Percentiles rank a stretch among this genome's conserved stretches.
Evolutionary conservation across 768 basidiomycete species (phyloP).

Genomic region (Russula ochroleuca): DNA sequence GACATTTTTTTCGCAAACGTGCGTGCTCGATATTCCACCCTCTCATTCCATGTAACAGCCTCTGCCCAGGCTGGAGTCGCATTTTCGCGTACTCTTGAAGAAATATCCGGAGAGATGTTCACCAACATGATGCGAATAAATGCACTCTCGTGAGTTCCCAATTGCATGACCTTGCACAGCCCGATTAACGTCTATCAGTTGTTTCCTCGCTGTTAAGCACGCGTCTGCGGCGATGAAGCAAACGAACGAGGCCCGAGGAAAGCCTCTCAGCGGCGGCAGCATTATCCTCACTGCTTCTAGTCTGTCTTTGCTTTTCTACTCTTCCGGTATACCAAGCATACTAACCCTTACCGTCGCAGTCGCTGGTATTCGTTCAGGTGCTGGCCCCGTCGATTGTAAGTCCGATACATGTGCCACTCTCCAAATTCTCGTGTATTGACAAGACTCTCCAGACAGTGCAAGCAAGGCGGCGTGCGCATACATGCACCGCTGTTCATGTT

Average conservation of each 20-base stretch:
- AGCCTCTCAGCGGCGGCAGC: constrained; percentile 66
- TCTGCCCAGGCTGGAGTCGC: constrained; percentile 61
- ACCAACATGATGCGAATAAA: constrained; percentile 80
- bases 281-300: constrained; percentile 86
- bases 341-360: constrained; percentile 40
- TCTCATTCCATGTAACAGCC: constrained; percentile 1
- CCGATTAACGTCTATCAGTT: constrained; percentile 42
- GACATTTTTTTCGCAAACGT: constrained; percentile 97
- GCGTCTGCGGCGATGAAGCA: constrained; percentile 79
- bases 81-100: constrained; percentile 41
- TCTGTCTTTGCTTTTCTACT: constrained; percentile 35
- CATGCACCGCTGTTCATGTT: constrained; percentile 1
- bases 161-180: not conserved
- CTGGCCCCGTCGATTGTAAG: constrained; percentile 78
- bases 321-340: not conserved
- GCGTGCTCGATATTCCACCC: constrained; percentile 29
- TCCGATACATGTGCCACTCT: not conserved
- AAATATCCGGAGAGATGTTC: constrained; percentile 60
- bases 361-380: constrained; percentile 79
- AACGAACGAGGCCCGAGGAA: constrained; percentile 61
- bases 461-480: constrained; percentile 83
- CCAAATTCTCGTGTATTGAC: constrained; percentile 22
- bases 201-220: constrained; percentile 85
- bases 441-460: constrained; percentile 63
- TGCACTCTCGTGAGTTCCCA: constrained; percentile 46